Evolutionary conservation across 75 land plant species (phyloP), one percentile per base, ranked within the genome.

Genomic region (Selaginella moellendorffii): DNA sequence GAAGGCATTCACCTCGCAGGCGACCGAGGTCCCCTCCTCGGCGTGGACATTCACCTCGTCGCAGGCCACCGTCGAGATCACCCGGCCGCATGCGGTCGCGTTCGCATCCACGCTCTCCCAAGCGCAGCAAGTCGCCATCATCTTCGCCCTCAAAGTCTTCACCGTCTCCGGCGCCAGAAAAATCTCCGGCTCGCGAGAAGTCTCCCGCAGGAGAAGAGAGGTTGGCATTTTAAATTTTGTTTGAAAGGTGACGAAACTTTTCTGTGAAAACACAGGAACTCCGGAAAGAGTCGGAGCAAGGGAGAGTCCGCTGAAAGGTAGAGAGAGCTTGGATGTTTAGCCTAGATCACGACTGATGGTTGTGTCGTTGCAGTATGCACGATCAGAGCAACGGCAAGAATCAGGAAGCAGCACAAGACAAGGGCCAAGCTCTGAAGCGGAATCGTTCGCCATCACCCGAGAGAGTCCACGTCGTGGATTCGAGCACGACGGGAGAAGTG

Each of bases 1-100:
- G 54, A 12, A 51, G 20, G 9, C 74, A 65, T 23, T 53, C n/a
- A n/a, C n/a, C n/a, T n/a, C n/a, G n/a, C n/a, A n/a, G n/a, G n/a
- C 54, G 63, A 9, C 65, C 67, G 0, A 61, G 31, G 22, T 65
- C 71, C 18, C 62, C 81, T 27, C 71, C 68, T 52, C 0, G 36
- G 9, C 54, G 68, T 1, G 31, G 24, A 5, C 36, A 36, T 36
- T 36, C 46, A 5, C 14, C 46, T 42, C 63, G 53, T 2, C 51
- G 71, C 22, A 59, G 19, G 26, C 62, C 68, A 0, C 72, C 65
- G 1, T 68, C 76, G 52, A 77, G 77, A 0, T n/a, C n/a, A n/a
- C 21, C 36, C 19, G 29, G 59, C 19, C 71, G 62, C n/a, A 52
- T n/a, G n/a, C n/a, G 71, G 0, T 78, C 73, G 0, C 69, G 69